These are phyloP conservation scores for Litsea cubeba DNA, from an alignment of 164 flowering plant genomes.

Conservation along the genomic window DNA sequence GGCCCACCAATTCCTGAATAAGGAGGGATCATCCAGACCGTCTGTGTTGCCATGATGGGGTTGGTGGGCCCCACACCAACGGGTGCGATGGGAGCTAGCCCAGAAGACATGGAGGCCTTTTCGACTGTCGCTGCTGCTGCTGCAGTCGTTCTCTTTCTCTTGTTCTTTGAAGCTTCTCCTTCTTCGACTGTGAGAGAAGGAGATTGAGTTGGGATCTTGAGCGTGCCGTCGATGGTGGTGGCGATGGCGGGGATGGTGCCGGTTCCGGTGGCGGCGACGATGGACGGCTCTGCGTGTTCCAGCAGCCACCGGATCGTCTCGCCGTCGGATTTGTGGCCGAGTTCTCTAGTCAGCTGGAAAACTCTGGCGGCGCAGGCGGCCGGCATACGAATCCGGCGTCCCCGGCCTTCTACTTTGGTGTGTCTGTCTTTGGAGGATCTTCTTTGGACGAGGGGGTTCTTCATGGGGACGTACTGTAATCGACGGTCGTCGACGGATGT, in stretches of 20 bases:
- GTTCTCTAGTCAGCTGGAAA: constrained; percentile 66
- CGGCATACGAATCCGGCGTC: constrained; percentile 71
- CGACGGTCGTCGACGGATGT: neutral
- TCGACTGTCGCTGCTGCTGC: neutral
- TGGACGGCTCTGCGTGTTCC: constrained; percentile 71
- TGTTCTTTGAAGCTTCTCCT: constrained; percentile 19
- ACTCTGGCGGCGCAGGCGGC: constrained; percentile 75
- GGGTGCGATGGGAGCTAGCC: constrained; percentile 26
- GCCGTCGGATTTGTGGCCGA: constrained; percentile 76
- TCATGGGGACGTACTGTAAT: constrained; percentile 4
- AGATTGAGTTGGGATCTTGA: constrained; percentile 39
- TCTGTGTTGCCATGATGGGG: constrained; percentile 19
- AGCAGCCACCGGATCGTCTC: constrained; percentile 75
- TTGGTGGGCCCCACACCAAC: constrained; percentile 22
- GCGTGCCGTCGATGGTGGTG: constrained; percentile 43
- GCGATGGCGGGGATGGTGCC: constrained; percentile 81
- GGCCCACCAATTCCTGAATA: constrained; percentile 26
- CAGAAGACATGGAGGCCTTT: constrained; percentile 21
- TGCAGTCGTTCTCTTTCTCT: constrained; percentile 14
- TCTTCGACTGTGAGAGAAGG: constrained; percentile 6
- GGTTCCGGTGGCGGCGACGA: constrained; percentile 77
- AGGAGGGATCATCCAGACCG: constrained; percentile 47
- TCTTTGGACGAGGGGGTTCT: constrained; percentile 19
- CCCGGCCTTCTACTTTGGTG: constrained; percentile 74
- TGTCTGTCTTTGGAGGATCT: constrained; percentile 62